phyloP scores from a whole-genome alignment of 2,329 filamentous ascomycete species.

The Trichoderma simmonsii region DNA sequence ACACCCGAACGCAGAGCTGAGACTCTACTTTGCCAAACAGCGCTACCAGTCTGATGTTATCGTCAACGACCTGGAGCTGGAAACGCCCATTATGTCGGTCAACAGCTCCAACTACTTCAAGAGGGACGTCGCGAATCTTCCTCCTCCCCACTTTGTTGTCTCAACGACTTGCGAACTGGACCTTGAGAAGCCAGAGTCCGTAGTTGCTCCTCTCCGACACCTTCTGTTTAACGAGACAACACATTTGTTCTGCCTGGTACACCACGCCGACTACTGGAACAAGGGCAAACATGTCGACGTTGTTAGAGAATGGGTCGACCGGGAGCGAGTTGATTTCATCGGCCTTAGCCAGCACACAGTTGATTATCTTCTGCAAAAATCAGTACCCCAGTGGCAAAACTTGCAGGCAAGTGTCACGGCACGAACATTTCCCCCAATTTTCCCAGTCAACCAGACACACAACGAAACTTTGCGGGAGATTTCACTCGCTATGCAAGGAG shows the following conservation, averaged over 20 bases:
- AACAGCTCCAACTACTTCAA: conserved; percentile 9
- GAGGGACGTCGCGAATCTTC: background rate
- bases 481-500: conserved; percentile 10
- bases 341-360: conserved; percentile 14
- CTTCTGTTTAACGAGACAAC: conserved; percentile 8
- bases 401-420: conserved; percentile 12
- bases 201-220: conserved; percentile 6
- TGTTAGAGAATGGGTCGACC: conserved; percentile 11
- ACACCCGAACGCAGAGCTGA: conserved; percentile 8
- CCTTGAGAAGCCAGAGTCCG: conserved; percentile 7
- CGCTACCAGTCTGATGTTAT: conserved; percentile 14
- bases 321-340: conserved; percentile 5
- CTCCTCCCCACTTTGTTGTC: conserved; percentile 7
- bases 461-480: background rate
- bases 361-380: conserved; percentile 11
- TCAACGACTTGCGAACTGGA: conserved; percentile 14
- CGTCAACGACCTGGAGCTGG: background rate
- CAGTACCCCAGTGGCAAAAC: conserved; percentile 6
- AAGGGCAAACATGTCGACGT: conserved; percentile 5
- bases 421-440: conserved; percentile 10
- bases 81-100: conserved; percentile 8
- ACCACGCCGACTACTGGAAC: conserved; percentile 10
- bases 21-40: conserved; percentile 7
- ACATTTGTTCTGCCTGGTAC: conserved; percentile 7
- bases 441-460: conserved; percentile 8